phyloP scores from a whole-genome alignment of 495 filamentous ascomycete genomes.

The Lasiosphaeria ovina region DNA sequence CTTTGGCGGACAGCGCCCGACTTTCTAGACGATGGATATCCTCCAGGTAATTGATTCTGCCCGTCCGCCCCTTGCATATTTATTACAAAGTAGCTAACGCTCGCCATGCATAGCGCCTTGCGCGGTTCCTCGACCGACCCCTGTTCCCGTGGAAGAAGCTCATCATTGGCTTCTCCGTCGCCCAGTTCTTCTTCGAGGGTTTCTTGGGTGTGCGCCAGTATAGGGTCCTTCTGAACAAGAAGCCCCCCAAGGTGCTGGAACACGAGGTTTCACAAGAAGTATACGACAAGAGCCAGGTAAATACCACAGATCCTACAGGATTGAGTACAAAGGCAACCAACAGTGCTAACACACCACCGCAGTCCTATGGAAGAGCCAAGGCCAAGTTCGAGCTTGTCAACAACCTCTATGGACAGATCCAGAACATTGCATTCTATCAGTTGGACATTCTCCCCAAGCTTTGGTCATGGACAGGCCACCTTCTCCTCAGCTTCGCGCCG shows the following conservation, averaged over 20 bases:
- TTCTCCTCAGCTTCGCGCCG: constrained; percentile 71
- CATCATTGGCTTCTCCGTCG: constrained; percentile 87
- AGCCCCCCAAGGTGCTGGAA: constrained; percentile 77
- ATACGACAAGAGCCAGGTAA: constrained; percentile 82
- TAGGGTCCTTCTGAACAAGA: constrained; percentile 71
- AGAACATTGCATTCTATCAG: constrained; percentile 84
- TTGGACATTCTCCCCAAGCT: constrained; percentile 86
- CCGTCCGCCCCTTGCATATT: not conserved
- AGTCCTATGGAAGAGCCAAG: constrained; percentile 91
- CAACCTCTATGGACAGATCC: constrained; percentile 77
- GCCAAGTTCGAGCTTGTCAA: constrained; percentile 80
- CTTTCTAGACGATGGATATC: constrained; percentile 44
- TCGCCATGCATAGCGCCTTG: constrained; percentile 64
- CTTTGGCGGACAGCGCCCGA: constrained; percentile 18
- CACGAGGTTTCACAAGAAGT: constrained; percentile 84
- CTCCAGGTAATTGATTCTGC: constrained; percentile 43
- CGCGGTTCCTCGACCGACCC: constrained; percentile 82
- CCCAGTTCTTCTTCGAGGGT: constrained; percentile 82
- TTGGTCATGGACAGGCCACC: constrained; percentile 75
- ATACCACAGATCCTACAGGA: not conserved
- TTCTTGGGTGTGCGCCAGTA: constrained; percentile 87
- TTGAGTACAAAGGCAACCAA: not conserved
- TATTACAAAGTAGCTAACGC: not conserved
- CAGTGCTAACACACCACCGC: not conserved
- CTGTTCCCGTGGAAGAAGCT: constrained; percentile 96